Evolutionary conservation across 257 asterid genomes (phyloP).

Genomic region (Solanum arcanum): DNA sequence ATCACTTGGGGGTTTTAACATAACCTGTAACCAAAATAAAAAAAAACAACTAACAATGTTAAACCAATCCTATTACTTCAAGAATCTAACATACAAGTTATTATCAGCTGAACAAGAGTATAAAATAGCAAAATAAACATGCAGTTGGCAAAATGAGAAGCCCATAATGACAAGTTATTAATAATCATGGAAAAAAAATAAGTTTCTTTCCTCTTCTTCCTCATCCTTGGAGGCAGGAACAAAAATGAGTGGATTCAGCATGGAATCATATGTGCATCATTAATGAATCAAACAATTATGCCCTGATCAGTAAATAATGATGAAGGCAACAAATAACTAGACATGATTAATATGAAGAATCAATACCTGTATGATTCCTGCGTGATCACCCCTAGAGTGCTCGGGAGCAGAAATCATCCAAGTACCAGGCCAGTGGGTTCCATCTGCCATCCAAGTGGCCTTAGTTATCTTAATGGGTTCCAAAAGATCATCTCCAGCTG

Average conservation of each 20-base stretch:
- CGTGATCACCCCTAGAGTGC: conserved; percentile 86
- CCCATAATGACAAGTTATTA: neutral
- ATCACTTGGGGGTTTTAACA: conserved; percentile 91
- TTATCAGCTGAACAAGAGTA: neutral
- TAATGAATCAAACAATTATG: neutral
- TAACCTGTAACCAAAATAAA: conserved; percentile 34
- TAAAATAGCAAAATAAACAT: neutral
- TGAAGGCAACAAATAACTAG: neutral
- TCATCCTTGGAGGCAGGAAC: neutral
- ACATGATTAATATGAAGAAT: neutral
- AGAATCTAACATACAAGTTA: neutral
- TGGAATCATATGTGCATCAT: neutral
- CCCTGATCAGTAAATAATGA: neutral
- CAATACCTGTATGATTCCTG: conserved; percentile 78
- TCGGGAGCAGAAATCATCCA: conserved; percentile 56
- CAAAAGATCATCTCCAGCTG: conserved; percentile 42
- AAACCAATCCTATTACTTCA: neutral
- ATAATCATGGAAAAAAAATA: neutral
- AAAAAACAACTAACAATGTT: neutral
- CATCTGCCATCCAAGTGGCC: conserved; percentile 96
- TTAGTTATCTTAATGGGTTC: conserved; percentile 68
- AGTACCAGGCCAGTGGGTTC: conserved; percentile 92
- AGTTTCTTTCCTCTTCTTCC: neutral
- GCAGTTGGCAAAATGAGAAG: neutral
- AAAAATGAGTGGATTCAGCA: neutral